Percentiles rank a stretch among this genome's conserved stretches.
Evolutionary conservation across 1,284 basidiomycete genomes (phyloP).

Genomic region (Cutaneotrichosporon dermatis): DNA sequence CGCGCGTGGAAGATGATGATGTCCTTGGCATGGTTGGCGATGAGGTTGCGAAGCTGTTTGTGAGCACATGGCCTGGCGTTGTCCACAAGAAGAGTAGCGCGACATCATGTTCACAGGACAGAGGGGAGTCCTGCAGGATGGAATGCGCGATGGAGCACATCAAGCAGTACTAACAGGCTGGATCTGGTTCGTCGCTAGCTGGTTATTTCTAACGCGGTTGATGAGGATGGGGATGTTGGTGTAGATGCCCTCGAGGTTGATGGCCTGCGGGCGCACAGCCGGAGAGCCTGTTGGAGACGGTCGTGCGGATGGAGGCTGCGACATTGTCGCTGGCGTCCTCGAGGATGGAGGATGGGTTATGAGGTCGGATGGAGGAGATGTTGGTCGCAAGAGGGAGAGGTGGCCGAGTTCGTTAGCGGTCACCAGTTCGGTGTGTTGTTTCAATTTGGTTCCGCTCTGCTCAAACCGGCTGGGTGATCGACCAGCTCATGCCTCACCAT

Average conservation of each 20-base stretch:
- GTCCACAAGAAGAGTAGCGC: too few species aligned
- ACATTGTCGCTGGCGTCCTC: neutral
- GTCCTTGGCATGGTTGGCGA: conserved; percentile 20
- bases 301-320: conserved; percentile 10
- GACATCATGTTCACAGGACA: too few species aligned
- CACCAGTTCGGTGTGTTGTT: too few species aligned
- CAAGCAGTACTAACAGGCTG: conserved; percentile 9
- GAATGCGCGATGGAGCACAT: neutral
- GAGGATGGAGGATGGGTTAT: too few species aligned
- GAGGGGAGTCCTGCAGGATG: too few species aligned
- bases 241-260: conserved; percentile 23
- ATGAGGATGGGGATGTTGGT: conserved; percentile 21
- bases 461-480: too few species aligned
- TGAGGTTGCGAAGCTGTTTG: conserved; percentile 17
- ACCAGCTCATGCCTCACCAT: too few species aligned
- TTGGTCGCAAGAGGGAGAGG: neutral
- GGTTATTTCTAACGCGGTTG: conserved; percentile 17
- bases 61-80: too few species aligned
- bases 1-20: conserved; percentile 25
- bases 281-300: conserved; percentile 19
- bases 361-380: too few species aligned
- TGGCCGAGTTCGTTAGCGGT: neutral
- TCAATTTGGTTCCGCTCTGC: too few species aligned
- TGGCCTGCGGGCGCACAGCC: conserved; percentile 7
- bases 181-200: conserved; percentile 14